Base-by-base conservation (phyloP, 2,329 filamentous ascomycete genomes). In the Stachybotrys chlorohalonatus region DNA sequence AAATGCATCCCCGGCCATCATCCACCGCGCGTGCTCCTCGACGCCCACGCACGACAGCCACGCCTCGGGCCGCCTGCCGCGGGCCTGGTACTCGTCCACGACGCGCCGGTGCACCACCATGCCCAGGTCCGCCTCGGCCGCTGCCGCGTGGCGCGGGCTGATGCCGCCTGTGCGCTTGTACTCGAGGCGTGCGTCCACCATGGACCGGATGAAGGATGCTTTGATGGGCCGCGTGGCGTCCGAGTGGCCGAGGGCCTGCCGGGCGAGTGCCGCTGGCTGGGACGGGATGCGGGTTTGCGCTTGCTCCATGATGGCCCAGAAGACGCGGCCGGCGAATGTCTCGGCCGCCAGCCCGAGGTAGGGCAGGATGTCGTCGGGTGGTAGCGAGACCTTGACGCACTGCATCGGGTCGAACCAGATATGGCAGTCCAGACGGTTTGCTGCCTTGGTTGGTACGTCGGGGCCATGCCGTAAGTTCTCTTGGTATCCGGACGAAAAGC, bases 261-360 rank as follows among this genome's bases (percentile, higher is more conserved):
- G 7, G 49, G n/a, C 4, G 47, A 45, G 3, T 58, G 52, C 5
- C 39, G 9, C 17, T 59, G 56, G 16, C n/a, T 16, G 13, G 49
- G 16, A 11, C 31, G 49, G 47, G 54, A 56, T 6, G 51, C 48
- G 8, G 42, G 53, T 24, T 54, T 53, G 36, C 46, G 46, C 46
- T 46, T 59, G 56, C 0, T 55, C 51, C 57, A 60, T 56, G 11
- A 60, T 30, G 0, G 56, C 59, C 59, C 59, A 60, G 51, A 59
- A 60, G 11, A 60, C 24, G 1, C 30, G 46, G 15, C 59, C 59
- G 1, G 56, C 57, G 36, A 59, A 57, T 0, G 56, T 56, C 8
- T 56, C 47, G 7, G 57, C 39, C 0, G 56, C 57, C 3, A 39
- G 32, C 1, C 59, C 59, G 5, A 60, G 49, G 42, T 59, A 58